Percentiles rank a stretch among this genome's conserved stretches.
phyloP scores from a whole-genome alignment of 768 basidiomycete species.

The Amanita polypyramis region DNA sequence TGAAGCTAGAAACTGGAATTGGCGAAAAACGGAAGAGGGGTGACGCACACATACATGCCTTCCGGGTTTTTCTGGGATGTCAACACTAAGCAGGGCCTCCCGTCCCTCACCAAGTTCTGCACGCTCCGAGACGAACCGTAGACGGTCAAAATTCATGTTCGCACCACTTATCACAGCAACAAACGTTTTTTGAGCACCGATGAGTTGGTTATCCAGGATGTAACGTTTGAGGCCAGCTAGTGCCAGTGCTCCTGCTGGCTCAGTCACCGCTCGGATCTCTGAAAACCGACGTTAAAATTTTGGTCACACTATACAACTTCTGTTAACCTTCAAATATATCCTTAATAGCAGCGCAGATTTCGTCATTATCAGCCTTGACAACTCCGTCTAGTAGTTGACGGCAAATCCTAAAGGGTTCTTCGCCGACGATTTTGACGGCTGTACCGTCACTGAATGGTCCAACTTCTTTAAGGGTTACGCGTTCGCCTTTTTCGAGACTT shows the following conservation, averaged over 20 bases:
- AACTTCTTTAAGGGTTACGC: constrained; percentile 79
- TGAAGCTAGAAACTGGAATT: constrained; percentile 46
- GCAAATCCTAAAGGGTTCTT: constrained; percentile 91
- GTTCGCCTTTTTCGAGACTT: constrained; percentile 72
- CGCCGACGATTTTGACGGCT: constrained; percentile 91
- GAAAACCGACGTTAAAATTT: constrained; percentile 3
- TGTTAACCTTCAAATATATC: constrained; percentile 89
- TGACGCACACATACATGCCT: constrained; percentile 43
- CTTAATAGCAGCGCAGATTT: constrained; percentile 97
- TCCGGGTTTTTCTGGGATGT: constrained; percentile 88
- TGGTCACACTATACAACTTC: neutral
- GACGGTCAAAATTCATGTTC: constrained; percentile 97
- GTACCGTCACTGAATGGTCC: constrained; percentile 98
- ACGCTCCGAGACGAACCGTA: constrained; percentile 97
- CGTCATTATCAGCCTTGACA: constrained; percentile 85
- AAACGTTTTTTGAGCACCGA: constrained; percentile 79
- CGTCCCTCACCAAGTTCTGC: constrained; percentile 94
- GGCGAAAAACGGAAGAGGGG: neutral
- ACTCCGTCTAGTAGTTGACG: constrained; percentile 73
- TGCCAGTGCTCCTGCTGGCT: constrained; percentile 90
- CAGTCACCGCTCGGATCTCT: constrained; percentile 95
- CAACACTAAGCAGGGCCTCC: constrained; percentile 89
- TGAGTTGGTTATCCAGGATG: constrained; percentile 69
- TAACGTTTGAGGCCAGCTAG: constrained; percentile 88
- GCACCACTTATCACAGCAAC: constrained; percentile 92